phyloP scores from a whole-genome alignment of 116 monocot genomes.

The Zostera marina region DNA sequence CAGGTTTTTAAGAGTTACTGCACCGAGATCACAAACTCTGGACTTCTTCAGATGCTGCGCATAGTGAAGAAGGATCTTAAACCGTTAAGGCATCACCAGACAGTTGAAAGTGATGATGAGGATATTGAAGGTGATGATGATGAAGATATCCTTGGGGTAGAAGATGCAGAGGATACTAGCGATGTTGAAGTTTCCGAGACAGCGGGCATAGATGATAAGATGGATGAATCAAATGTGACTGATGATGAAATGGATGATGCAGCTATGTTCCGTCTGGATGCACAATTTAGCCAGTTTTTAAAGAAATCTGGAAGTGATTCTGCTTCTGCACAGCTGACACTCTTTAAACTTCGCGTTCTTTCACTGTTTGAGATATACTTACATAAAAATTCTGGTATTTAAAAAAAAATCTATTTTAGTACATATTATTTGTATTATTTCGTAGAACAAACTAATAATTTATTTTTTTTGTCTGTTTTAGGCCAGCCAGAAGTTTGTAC shows the following conservation, averaged over 20 bases:
- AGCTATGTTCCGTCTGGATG: conserved; percentile 82
- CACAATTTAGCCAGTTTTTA: conserved; percentile 45
- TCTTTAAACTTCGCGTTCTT: conserved; percentile 74
- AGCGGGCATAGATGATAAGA: conserved; percentile 15
- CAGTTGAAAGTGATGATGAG: conserved; percentile 27
- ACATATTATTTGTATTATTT: no score
- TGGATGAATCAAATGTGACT: conserved; percentile 15
- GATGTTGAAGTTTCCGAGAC: conserved; percentile 24
- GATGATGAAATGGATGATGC: conserved; percentile 88
- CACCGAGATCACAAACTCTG: conserved; percentile 50
- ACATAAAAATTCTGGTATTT: conserved; percentile 64
- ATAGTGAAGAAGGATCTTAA: conserved; percentile 84
- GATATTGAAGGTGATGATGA: conserved; percentile 37
- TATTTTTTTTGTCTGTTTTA: conserved; percentile 15
- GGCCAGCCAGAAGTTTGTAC: conserved; percentile 53
- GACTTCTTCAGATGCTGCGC: conserved; percentile 58
- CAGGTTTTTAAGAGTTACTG: conserved; percentile 82
- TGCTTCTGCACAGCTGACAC: conserved; percentile 52
- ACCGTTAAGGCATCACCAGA: conserved; percentile 34
- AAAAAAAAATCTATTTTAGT: neutral
- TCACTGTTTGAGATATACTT: conserved; percentile 80
- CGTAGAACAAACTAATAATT: neutral
- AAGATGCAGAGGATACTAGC: conserved; percentile 50
- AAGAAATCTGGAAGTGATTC: conserved; percentile 48
- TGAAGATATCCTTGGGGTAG: conserved; percentile 48